Percentiles rank a stretch among this genome's conserved stretches.
Conservation (phyloP, 1,284 basidiomycete species). For the Naganishia cerealis region DNA sequence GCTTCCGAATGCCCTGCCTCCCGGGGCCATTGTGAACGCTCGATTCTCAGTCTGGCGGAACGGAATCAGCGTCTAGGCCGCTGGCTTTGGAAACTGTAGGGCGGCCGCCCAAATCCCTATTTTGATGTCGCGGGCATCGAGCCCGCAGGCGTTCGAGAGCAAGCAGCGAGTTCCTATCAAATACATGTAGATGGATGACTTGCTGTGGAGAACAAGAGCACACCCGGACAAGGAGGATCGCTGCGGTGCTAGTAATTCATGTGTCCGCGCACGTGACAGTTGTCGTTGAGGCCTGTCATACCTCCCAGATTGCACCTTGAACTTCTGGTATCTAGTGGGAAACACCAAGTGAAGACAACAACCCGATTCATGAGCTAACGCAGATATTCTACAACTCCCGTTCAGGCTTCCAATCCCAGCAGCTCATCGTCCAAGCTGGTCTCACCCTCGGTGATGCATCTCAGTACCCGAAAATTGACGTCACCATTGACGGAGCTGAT, state of each 20-base stretch:
- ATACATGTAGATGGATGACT: neutral
- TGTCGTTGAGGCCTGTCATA: too few relatives aligned
- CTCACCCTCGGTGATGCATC: conserved; percentile 88
- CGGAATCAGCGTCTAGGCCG: conserved; percentile 1
- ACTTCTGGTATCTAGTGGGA: too few relatives aligned
- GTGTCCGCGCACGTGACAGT: too few relatives aligned
- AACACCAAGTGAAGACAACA: neutral
- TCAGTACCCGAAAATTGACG: conserved; percentile 84
- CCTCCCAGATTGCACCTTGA: too few relatives aligned
- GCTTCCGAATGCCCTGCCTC: neutral
- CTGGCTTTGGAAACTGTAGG: too few relatives aligned
- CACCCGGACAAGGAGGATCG: too few relatives aligned
- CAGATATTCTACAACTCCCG: neutral
- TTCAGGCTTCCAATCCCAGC: conserved; percentile 89
- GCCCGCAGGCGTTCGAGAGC: neutral
- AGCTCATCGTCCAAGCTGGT: conserved; percentile 81
- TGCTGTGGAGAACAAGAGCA: too few relatives aligned
- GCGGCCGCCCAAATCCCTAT: neutral
- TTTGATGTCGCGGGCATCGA: neutral
- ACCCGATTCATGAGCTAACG: neutral
- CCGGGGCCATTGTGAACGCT: neutral
- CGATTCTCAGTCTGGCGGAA: too few relatives aligned
- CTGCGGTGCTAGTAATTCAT: too few relatives aligned
- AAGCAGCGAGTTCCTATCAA: neutral
- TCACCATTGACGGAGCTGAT: conserved; percentile 95